Base-by-base conservation (phyloP, 2,329 filamentous ascomycete genomes). In the Ilyonectria sp. region DNA sequence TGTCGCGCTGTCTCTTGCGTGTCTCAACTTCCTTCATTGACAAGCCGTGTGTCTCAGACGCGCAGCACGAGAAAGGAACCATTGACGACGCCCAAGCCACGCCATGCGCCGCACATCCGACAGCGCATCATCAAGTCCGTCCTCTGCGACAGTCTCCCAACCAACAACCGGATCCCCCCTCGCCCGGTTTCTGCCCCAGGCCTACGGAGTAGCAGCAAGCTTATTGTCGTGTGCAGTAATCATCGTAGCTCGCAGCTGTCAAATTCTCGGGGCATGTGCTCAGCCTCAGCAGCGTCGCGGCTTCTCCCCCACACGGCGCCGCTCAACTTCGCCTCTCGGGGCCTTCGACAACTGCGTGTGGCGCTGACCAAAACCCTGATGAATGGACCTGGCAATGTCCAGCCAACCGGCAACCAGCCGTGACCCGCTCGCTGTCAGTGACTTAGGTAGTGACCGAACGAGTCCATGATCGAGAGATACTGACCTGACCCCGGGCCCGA, bases 401-500 rank as follows among this genome's bases (percentile, higher is more conserved):
- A n/a, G 40, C 40, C 40, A 43, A 43, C 40, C 40, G n/a, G 15
- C 7, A n/a, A 43, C 15, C 40, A n/a, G 15, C 15, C 7, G 40
- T 2, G n/a, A 15, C 40, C 40, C 40, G 8, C 40, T n/a, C 8
- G 15, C 40, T n/a, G 4, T 15, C 46, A 23, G n/a, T 50, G 21
- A 21, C 21, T 21, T 21, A 21, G 21, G 56, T 50, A 19, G 56
- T 59, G 44, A 50, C 23, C 44, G 44, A 23, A 59, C 56, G 19
- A 49, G n/a, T 50, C 44, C 15, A 17, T 33, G 15, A 59, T 40
- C 29, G 44, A 33, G 56, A 21, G 6, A 17, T 26, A 43, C 31
- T 35, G 43, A 17, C 49, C 26, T 52, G 54, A 60, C 56, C 50
- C 56, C 56, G 31, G 56, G 50, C 63, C 19, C 50, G 29, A 49